Base-by-base conservation (phyloP, 352 stramenopile genomes). In the Peronospora farinosa region DNA sequence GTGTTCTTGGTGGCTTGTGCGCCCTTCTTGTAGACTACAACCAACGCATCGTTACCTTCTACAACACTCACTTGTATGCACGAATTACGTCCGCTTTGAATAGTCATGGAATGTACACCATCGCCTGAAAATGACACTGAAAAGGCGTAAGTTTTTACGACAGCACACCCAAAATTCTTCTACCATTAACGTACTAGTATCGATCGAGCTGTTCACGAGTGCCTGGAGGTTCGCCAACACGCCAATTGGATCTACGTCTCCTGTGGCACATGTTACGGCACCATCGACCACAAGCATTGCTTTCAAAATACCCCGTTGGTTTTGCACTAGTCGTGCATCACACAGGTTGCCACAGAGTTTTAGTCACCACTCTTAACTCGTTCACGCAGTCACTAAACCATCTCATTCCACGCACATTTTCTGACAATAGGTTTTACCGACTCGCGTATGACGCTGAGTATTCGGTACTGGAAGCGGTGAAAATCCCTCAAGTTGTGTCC, bases 401-500 rank as follows among this genome's bases (percentile, higher is more conserved):
- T 11, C 42, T 4, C 8, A 7, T 15, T 12, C 4, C 37, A 63
- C 78, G 55, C 72, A 88, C 85, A 68, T 61, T 94, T 92, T 30
- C 70, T 61, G 49, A 96, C 65, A 25, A 96, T 81, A 5, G 84
- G 85, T 48, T 88, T 85, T 21, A 91, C 73, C 0, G 87, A 81
- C 13, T 94, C 80, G 23, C 81, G 82, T 28, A 96, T 78, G 31
- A 95, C 79, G 21, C 61, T 75, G 17, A 70, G 61, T 48, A 97
- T 91, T 44, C 82, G 72, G 57, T 88, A 86, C 50, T 96, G 75
- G 61, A 96, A 97, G 17, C 79, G 78, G 36, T 93, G 74, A 53
- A 97, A 97, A 59, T 95, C 85, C 35, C 87, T 88, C 55, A 96
- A 58, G 51, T 97, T 96, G 59, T 93, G 84, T 25, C 85, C 86